These are phyloP conservation scores for Talaromyces wortmannii DNA, from an alignment of 495 filamentous ascomycete genomes.

Conservation along the genomic window DNA sequence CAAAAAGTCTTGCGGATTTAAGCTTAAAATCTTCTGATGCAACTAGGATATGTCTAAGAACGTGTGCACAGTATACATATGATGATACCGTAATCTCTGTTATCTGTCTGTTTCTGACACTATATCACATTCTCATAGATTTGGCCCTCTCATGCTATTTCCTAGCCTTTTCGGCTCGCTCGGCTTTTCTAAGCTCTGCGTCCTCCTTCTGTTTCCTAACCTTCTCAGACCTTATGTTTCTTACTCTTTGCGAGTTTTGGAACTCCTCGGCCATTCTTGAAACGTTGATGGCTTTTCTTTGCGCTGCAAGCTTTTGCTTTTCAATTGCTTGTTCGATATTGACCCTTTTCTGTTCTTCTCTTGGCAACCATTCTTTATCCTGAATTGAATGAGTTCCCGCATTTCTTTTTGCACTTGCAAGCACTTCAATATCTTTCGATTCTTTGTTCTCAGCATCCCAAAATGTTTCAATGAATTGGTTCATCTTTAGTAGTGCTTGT, in stretches of 20 bases:
- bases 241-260: background rate
- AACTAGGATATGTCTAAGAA: no score
- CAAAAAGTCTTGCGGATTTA: no score
- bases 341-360: background rate
- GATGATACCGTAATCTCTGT: no score
- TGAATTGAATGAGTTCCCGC: no score
- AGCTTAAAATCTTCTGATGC: no score
- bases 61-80: no score
- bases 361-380: slow-evolving; percentile 23
- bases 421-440: slow-evolving; percentile 39
- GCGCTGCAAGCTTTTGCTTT: background rate
- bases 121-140: background rate
- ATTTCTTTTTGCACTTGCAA: slow-evolving; percentile 51
- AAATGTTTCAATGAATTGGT: background rate
- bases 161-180: background rate
- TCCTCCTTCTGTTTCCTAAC: background rate
- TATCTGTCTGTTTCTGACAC: no score
- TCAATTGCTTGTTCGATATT: background rate
- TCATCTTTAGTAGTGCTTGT: background rate
- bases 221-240: background rate
- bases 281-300: background rate
- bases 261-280: background rate
- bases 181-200: background rate
- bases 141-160: background rate
- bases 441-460: background rate